Base-by-base conservation (phyloP, 129 eudicot genomes). In the Ambrosia trifida region DNA sequence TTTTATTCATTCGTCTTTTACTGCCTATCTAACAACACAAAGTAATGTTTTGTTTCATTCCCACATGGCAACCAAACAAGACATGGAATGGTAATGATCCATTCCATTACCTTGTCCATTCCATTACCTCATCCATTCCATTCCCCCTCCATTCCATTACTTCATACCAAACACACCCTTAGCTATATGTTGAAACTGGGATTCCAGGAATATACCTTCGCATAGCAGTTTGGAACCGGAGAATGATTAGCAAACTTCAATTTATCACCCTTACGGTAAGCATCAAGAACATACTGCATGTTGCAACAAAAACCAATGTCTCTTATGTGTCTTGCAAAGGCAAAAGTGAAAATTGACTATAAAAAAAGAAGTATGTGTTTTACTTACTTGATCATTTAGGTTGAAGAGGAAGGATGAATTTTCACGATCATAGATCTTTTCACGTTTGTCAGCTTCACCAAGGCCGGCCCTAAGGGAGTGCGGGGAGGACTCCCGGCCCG, bases 241-340 rank as follows among this genome's bases (percentile, higher is more conserved):
- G 99, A 95, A 83, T 95, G 99, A 72, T 95, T 95, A 66, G 99
- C 99, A 79, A 95, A 95, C 82, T 95, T 95, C 79, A 95, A 69
- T 58, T 95, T 95, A 69, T 95, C 99, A 56, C 99, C 99, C 73
- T 90, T 95, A 41, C 99, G 90, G 68, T 78, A 90, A 84, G 99
- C 99, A 88, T 95, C 99, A 67, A 95, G 99, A 78, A 90, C 97
- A 80, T 80, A 90, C 99, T 95, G 85, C 83, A 67, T 64, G 63
- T 18, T 10, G 24, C 62, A 70, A 47, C 52, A 70, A 40, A 57
- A 67, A 12, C 24, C 28, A 24, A 3, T 5, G 45, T 18, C 12
- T 5, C 45, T 62, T 8, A 30, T 16, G 58, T 67, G 30, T 30
- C 41, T 4, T 28, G n/a, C 40, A 33, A 31, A 11, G 36, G 38